Evolutionary conservation across 805 yeast species (phyloP), one percentile per base, ranked within the genome.

Genomic region (Candida jianshihensis): DNA sequence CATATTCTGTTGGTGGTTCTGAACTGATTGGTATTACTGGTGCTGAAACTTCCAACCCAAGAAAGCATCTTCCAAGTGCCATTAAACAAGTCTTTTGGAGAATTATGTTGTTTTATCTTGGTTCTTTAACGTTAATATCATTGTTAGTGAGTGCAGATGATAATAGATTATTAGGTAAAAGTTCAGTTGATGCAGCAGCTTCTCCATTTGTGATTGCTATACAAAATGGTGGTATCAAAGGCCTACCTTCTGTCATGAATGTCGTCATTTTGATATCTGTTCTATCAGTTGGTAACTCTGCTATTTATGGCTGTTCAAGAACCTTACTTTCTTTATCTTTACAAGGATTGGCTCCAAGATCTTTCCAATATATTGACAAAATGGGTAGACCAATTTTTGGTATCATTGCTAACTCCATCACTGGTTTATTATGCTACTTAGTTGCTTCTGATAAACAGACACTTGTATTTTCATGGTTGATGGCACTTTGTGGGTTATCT

Each of bases 61-160:
- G 71, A 51, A 66, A 62, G 42, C 51, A 70, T 14, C 56, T 72
- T 28, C 78, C 79, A 31, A 61, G 53, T 29, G 78, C 78, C 18
- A 68, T 73, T 8, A 72, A 71, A 44, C 77, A 71, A 52, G 76
- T 71, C 3, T 70, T 73, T 38, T 73, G 77, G 77, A 68, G 77
- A 63, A 64, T 71, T 27, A 53, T 67, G 11, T 49, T 70, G 14
- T 71, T 71, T 47, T 73, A 71, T 50, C 48, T 71, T 31, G 54
- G 66, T 21, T 61, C 71, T n/a, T 51, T 71, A 36, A 54, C 65
- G 8, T 41, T 73, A 36, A 55, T 72, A 31, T 72, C 76, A 5
- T 48, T 69, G 15, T 52, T 73, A 39, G 78, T 73, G 33, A 71
- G 75, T 26, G 64, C 63, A 36, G 57, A 51, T 30, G 69, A 69